Evolutionary conservation across 2,329 filamentous ascomycete species (phyloP).

Genomic region (Fusarium virguliforme): DNA sequence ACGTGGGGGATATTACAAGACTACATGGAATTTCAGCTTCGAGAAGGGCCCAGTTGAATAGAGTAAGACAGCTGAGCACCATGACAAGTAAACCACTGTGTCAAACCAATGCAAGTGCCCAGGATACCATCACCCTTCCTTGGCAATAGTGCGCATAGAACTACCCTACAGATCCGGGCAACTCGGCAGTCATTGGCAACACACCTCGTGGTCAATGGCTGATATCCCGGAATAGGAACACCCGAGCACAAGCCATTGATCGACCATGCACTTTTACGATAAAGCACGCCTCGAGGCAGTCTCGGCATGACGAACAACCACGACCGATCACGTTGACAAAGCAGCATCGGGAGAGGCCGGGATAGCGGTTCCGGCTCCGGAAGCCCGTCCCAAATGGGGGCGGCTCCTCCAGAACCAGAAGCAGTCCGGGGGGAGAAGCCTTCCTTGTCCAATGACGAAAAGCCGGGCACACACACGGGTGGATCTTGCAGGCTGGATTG

Average conservation of each 20-base stretch:
- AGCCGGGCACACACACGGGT: background rate
- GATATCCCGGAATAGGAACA: slow-evolving; percentile 8
- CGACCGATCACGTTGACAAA: slow-evolving; percentile 33
- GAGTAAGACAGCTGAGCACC: background rate
- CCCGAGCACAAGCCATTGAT: background rate
- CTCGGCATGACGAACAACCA: slow-evolving; percentile 33
- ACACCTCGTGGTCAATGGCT: slow-evolving; percentile 34
- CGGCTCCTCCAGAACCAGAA: slow-evolving; percentile 7
- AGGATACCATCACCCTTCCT: background rate
- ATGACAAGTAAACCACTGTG: background rate
- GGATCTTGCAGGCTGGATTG: slow-evolving; percentile 20
- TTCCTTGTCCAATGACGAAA: slow-evolving; percentile 7
- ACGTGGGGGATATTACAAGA: slow-evolving; percentile 43
- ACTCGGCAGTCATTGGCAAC: slow-evolving; percentile 18
- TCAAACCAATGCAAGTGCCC: background rate
- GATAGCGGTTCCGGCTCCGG: slow-evolving; percentile 39
- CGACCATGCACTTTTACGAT: background rate
- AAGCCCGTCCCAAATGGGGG: slow-evolving; percentile 15
- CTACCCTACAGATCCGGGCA: slow-evolving; percentile 11
- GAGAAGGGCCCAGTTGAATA: slow-evolving; percentile 40
- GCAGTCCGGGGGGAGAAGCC: slow-evolving; percentile 1
- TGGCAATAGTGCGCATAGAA: background rate
- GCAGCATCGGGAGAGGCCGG: slow-evolving; percentile 40
- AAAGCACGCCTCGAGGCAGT: slow-evolving; percentile 5
- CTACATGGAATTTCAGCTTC: slow-evolving; percentile 55